Evolutionary conservation across 768 basidiomycete species (phyloP).

Genomic region (Boletus vermiculosoides): DNA sequence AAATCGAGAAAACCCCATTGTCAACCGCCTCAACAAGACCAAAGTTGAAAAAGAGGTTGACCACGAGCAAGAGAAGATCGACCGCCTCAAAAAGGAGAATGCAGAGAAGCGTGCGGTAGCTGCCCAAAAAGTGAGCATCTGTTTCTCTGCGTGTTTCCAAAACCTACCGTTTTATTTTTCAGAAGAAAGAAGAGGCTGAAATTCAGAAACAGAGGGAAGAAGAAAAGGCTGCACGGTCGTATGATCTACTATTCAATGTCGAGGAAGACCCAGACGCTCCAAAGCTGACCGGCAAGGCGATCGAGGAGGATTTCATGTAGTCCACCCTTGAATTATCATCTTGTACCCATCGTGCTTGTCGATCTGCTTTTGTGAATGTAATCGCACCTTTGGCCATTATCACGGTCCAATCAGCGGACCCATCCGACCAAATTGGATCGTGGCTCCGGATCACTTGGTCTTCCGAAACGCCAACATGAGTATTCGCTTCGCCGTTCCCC

Average conservation of each 20-base stretch:
- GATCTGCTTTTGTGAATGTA: not conserved
- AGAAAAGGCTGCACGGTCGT: conserved; percentile 85
- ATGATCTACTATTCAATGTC: conserved; percentile 74
- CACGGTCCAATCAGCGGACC: not conserved
- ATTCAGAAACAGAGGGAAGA: conserved; percentile 75
- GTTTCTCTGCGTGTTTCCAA: not conserved
- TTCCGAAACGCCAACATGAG: conserved; percentile 23
- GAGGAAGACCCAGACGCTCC: conserved; percentile 54
- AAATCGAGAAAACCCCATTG: conserved; percentile 82
- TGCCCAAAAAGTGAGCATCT: conserved; percentile 56
- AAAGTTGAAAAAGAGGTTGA: conserved; percentile 82
- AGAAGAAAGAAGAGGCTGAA: conserved; percentile 81
- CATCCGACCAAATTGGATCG: not conserved
- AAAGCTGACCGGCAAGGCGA: conserved; percentile 63
- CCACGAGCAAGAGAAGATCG: conserved; percentile 85
- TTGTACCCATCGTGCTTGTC: not conserved
- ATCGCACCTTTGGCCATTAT: not conserved
- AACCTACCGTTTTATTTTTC: not conserved
- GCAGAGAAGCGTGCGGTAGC: conserved; percentile 60
- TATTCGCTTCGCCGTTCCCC: conserved; percentile 27
- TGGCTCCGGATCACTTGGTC: not conserved
- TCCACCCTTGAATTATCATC: not conserved
- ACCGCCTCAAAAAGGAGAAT: conserved; percentile 76
- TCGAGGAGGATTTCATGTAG: conserved; percentile 91
- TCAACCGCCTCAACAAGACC: conserved; percentile 93